Evolutionary conservation across 2,329 filamentous ascomycete species (phyloP).

Genomic region (Calonectria pseudoturangicola): DNA sequence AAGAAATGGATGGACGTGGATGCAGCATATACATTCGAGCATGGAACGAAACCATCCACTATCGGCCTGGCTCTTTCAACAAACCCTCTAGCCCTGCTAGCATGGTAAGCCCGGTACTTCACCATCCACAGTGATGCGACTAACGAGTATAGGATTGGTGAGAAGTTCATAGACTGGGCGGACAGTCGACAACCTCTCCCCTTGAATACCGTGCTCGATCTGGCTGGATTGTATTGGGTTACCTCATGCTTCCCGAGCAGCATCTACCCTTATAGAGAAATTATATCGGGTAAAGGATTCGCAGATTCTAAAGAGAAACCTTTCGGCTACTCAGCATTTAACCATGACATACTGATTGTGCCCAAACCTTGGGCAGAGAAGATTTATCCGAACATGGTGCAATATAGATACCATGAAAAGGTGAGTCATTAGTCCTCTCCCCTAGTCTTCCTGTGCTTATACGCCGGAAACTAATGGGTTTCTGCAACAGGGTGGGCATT

Average conservation of each 20-base stretch:
- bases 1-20: neutral
- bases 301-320: neutral
- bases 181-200: neutral
- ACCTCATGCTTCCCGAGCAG: neutral
- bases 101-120: neutral
- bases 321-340: neutral
- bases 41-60: neutral
- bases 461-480: neutral
- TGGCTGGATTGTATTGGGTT: neutral
- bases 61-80: slow-evolving; percentile 10
- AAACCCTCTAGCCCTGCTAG: slow-evolving; percentile 1
- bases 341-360: neutral
- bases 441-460: neutral
- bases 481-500: neutral
- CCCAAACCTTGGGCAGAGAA: neutral
- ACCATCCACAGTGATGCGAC: fast-evolving
- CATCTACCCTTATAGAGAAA: slow-evolving; percentile 2
- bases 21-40: neutral
- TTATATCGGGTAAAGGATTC: neutral
- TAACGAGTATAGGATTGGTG: neutral
- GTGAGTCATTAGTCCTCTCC: neutral
- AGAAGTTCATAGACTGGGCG: slow-evolving; percentile 2
- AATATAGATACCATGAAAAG: neutral
- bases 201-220: neutral
- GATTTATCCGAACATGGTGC: neutral